phyloP scores from a whole-genome alignment of 805 yeast genomes.

The Hanseniaspora hatyaiensis region DNA sequence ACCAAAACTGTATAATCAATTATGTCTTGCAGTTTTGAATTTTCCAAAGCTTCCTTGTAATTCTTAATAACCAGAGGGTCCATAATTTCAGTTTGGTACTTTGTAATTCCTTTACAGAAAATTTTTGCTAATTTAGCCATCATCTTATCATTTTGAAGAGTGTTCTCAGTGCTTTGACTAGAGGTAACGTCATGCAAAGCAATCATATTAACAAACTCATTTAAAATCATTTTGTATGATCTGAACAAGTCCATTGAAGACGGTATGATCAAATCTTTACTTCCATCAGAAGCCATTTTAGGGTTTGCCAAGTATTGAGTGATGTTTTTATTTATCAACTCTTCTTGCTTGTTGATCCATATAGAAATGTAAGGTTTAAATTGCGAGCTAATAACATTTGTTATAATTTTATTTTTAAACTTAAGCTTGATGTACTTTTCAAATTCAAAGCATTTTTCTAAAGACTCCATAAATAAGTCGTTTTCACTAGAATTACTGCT shows the following conservation, averaged over 20 bases:
- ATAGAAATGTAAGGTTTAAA: slow-evolving; percentile 76
- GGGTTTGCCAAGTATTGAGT: slow-evolving; percentile 50
- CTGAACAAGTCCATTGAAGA: slow-evolving; percentile 83
- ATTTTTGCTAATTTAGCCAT: slow-evolving; percentile 40
- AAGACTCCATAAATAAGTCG: slow-evolving; percentile 43
- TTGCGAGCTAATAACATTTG: slow-evolving; percentile 41
- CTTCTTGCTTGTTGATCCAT: slow-evolving; percentile 82
- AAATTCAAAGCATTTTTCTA: slow-evolving; percentile 72
- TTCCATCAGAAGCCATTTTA: slow-evolving; percentile 38
- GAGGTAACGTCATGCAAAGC: slow-evolving; percentile 39
- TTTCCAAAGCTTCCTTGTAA: slow-evolving; percentile 36
- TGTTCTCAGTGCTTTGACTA: slow-evolving; percentile 27
- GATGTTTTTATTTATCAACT: slow-evolving; percentile 47
- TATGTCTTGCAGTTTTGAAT: slow-evolving; percentile 9
- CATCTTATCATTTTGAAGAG: slow-evolving; percentile 29
- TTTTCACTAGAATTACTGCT: background rate
- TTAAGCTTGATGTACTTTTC: slow-evolving; percentile 60
- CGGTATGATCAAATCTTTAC: slow-evolving; percentile 57
- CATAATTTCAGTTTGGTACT: slow-evolving; percentile 44
- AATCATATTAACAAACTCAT: slow-evolving; percentile 33
- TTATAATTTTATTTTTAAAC: slow-evolving; percentile 36
- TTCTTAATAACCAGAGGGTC: slow-evolving; percentile 42
- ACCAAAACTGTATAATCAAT: slow-evolving; percentile 57
- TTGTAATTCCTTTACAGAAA: slow-evolving; percentile 54
- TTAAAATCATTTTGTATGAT: slow-evolving; percentile 56